phyloP scores from a whole-genome alignment of 441 rosid species.

The Adansonia gregorii region DNA sequence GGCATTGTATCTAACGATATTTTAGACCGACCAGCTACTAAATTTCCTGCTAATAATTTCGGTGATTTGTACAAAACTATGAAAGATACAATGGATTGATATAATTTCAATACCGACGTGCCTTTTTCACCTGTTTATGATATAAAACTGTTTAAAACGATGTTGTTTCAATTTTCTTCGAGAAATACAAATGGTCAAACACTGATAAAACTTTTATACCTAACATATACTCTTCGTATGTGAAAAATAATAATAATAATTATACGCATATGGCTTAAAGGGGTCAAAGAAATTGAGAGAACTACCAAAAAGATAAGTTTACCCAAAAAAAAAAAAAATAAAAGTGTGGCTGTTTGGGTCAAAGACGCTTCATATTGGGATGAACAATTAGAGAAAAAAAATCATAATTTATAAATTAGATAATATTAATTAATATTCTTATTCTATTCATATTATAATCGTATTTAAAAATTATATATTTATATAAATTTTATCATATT shows the following conservation, averaged over 20 bases:
- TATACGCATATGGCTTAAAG: slow-evolving; percentile 28
- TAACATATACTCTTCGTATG: slow-evolving; percentile 34
- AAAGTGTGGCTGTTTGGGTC: slow-evolving; percentile 42
- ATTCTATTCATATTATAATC: too few species aligned
- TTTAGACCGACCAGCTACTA: background rate
- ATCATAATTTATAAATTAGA: background rate
- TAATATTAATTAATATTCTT: background rate
- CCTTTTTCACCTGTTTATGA: slow-evolving; percentile 10
- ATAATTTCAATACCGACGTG: background rate
- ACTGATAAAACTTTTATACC: slow-evolving; percentile 38
- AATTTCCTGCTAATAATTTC: background rate
- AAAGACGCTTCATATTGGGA: slow-evolving; percentile 53
- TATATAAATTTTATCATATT: too few species aligned
- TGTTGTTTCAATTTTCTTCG: background rate
- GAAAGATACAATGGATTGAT: slow-evolving; percentile 34
- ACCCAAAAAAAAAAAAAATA: background rate
- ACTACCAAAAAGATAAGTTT: background rate
- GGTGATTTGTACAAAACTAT: slow-evolving; percentile 20
- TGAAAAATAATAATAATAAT: background rate
- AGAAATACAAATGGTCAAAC: slow-evolving; percentile 35
- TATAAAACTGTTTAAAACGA: background rate
- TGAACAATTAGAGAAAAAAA: slow-evolving; percentile 16
- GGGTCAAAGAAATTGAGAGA: slow-evolving; percentile 42
- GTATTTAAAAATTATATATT: too few species aligned
- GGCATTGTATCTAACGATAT: slow-evolving; percentile 1